Percentiles rank a stretch among this genome's conserved stretches.
These are phyloP conservation scores for Nakataea oryzae DNA, from an alignment of 2,329 filamentous ascomycete genomes.

Conservation along the genomic window DNA sequence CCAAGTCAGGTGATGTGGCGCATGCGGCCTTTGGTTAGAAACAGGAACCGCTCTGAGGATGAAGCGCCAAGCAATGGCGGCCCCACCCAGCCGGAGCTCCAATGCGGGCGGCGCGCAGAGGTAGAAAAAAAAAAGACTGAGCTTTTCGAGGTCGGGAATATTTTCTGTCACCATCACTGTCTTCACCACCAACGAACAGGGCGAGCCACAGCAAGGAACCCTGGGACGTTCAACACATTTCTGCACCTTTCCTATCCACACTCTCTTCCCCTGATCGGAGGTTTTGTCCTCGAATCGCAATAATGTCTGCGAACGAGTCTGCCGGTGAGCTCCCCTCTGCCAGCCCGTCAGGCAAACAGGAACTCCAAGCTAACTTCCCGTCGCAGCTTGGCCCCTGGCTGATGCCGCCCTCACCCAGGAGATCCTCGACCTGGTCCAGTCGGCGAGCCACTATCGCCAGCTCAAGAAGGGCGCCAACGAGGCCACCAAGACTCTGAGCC, in stretches of 20 bases:
- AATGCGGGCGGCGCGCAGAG: not conserved
- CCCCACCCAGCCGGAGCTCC: not conserved
- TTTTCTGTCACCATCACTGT: not conserved
- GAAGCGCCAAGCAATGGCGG: no score
- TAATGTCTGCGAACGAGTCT: constrained; percentile 5
- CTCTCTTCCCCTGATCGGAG: not conserved
- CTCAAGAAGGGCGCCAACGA: constrained; percentile 87
- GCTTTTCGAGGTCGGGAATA: not conserved
- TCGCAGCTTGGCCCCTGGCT: constrained; percentile 14
- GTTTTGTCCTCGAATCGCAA: not conserved
- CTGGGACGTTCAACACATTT: constrained; percentile 20
- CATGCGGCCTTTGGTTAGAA: not conserved
- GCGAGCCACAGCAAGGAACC: constrained; percentile 54
- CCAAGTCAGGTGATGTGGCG: not conserved
- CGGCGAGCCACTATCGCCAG: constrained; percentile 59
- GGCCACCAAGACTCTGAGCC: constrained; percentile 78
- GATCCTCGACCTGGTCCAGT: constrained; percentile 73
- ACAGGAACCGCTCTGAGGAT: no score
- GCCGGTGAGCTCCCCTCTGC: constrained; percentile 1
- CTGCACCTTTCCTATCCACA: no score
- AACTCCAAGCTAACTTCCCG: no score
- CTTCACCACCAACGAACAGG: constrained; percentile 23
- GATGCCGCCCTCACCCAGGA: constrained; percentile 30
- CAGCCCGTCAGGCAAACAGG: not conserved
- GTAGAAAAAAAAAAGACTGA: constrained; percentile 3